Evolutionary conservation across 306 rosid genomes (phyloP).

Genomic region (Inga laurina): DNA sequence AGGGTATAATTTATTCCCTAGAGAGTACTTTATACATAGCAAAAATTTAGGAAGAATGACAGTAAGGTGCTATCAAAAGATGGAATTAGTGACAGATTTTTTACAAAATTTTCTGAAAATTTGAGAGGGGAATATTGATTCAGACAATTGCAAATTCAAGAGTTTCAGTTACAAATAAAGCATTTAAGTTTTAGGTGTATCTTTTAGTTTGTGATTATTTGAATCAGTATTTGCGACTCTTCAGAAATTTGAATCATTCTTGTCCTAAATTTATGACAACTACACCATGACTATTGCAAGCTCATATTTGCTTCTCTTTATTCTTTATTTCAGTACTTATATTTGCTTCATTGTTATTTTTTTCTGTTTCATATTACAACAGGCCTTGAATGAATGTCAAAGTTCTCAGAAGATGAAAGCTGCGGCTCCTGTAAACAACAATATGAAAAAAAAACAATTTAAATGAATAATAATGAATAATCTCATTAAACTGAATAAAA

Average conservation of each 20-base stretch:
- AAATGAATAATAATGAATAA: neutral
- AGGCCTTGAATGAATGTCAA: constrained; percentile 45
- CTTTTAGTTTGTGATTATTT: neutral
- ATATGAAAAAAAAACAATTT: neutral
- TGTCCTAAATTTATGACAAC: neutral
- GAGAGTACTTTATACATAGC: neutral
- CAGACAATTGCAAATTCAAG: neutral
- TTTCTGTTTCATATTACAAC: constrained; percentile 31
- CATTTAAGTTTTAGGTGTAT: too few relatives aligned
- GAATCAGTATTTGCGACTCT: neutral
- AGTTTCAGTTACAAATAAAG: too few relatives aligned
- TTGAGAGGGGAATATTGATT: neutral
- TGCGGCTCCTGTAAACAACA: constrained; percentile 58
- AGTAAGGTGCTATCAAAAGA: neutral
- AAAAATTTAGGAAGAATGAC: neutral
- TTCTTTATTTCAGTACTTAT: neutral
- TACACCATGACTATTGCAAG: neutral
- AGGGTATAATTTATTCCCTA: neutral
- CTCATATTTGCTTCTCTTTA: neutral
- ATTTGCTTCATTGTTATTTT: neutral
- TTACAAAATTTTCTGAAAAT: neutral
- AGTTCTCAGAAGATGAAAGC: constrained; percentile 46
- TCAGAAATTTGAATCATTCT: too few relatives aligned
- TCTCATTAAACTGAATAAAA: neutral
- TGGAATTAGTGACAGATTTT: too few relatives aligned